These are phyloP conservation scores for Ambrosiella beaveri DNA, from an alignment of 2,329 filamentous ascomycete genomes.

Conservation along the genomic window DNA sequence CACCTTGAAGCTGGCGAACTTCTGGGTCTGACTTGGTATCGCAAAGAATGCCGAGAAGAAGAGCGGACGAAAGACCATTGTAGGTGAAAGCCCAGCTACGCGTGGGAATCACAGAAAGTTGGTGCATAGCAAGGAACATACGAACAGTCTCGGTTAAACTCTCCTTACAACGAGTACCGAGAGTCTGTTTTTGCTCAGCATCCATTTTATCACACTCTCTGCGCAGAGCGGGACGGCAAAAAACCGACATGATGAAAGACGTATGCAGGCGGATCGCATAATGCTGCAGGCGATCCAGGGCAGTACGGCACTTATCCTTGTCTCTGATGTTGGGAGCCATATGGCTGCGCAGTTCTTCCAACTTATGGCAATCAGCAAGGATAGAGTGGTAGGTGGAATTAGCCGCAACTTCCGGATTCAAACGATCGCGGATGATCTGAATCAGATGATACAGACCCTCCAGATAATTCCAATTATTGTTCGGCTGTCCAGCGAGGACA, in stretches of 20 bases:
- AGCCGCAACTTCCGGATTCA: constrained; percentile 36
- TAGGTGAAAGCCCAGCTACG: constrained; percentile 53
- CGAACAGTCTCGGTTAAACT: constrained; percentile 48
- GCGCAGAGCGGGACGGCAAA: constrained; percentile 44
- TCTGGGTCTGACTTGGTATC: constrained; percentile 47
- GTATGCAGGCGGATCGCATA: constrained; percentile 49
- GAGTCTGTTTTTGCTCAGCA: constrained; percentile 32
- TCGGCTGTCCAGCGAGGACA: constrained; percentile 23
- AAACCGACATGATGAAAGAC: constrained; percentile 47
- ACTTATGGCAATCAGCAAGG: constrained; percentile 37
- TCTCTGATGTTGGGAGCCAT: constrained; percentile 35
- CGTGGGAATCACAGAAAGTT: constrained; percentile 47
- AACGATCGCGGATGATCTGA: constrained; percentile 38
- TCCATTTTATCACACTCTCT: constrained; percentile 33
- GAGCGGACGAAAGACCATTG: constrained; percentile 46
- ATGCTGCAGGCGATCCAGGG: constrained; percentile 44
- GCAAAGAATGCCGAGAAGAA: constrained; percentile 44
- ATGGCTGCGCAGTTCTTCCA: constrained; percentile 33
- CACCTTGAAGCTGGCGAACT: constrained; percentile 44
- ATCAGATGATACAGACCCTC: constrained; percentile 50
- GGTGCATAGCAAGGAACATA: constrained; percentile 54
- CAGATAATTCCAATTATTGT: constrained; percentile 38
- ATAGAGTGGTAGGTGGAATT: constrained; percentile 37
- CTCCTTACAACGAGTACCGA: constrained; percentile 41
- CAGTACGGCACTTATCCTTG: constrained; percentile 47